Evolutionary conservation across 2,329 filamentous ascomycete species (phyloP), one percentile per base, ranked within the genome.

Genomic region (Verticillium nubilum): DNA sequence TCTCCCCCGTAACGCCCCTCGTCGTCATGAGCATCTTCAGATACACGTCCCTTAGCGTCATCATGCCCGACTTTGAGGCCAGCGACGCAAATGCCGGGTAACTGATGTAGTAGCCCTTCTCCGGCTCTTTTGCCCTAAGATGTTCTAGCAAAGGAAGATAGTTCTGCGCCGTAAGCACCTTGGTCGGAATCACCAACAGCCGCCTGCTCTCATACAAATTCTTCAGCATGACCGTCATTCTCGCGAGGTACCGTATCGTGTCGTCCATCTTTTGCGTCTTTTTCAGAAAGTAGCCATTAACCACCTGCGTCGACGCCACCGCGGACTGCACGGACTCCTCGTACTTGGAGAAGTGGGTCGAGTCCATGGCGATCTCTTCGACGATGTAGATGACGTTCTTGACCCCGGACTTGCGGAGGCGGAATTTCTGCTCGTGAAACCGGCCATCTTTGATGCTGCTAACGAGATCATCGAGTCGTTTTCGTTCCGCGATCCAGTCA

Each of bases 11-110:
- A 13, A 95, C 78, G 1, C 89, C 89, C 58, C 83, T 83, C 1
- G 84, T 91, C 63, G 88, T 91, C 90, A 95, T 92, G 54, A 95
- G 80, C 90, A 95, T 94, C 72, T 93, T 93, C 27, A 95, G 75
- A 65, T 85, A 94, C 0, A 93, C 72, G 66, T 95, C 91, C 59
- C 89, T 80, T 10, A 94, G 75, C 0, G 89, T 90, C 66, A 92
- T 83, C 60, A 83, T 83, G 57, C 90, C 88, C 0, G 88, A 91
- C 71, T 95, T 95, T 9, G 87, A 90, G 1, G 86, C 86, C 52
- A 94, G 74, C 1, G 86, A 86, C 0, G 87, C 85, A 69, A 94
- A 93, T 0, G 87, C 87, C 0, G 81, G 75, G 66, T 92, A 92
- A 12, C 82, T 90, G 61, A 92, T 82, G 66, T 87, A 81, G 68